Evolutionary conservation across 1,284 basidiomycete species (phyloP).

Genomic region (Leccinum fuscescens): DNA sequence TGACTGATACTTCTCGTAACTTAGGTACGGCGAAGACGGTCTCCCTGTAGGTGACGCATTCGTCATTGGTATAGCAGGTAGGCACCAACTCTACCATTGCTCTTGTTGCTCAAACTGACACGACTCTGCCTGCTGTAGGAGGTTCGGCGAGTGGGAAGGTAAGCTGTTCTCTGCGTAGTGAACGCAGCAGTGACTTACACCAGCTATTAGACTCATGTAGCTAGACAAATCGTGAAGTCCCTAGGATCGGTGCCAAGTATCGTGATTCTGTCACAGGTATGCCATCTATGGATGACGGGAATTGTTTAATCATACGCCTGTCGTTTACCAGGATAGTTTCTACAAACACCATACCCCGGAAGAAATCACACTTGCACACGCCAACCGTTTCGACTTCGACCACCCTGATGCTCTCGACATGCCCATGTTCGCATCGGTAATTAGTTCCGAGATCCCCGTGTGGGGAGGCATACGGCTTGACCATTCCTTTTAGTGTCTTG

Average conservation of each 20-base stretch:
- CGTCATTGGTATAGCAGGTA: constrained; percentile 91
- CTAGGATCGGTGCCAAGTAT: constrained; percentile 86
- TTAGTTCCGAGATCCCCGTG: constrained; percentile 22
- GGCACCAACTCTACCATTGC: constrained; percentile 42
- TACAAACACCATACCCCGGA: constrained; percentile 82
- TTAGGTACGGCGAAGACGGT: constrained; percentile 77
- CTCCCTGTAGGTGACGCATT: constrained; percentile 73
- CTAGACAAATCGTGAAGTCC: constrained; percentile 78
- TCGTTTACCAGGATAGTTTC: constrained; percentile 77
- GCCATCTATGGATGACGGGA: constrained; percentile 5
- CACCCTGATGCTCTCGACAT: constrained; percentile 94
- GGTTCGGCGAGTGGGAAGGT: constrained; percentile 95
- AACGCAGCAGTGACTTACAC: constrained; percentile 14
- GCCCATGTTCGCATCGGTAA: constrained; percentile 77
- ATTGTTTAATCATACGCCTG: neutral
- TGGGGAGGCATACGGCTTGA: neutral
- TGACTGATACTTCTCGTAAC: constrained; percentile 12
- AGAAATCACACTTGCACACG: constrained; percentile 78
- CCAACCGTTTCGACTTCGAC: constrained; percentile 89
- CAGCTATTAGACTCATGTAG: constrained; percentile 78
- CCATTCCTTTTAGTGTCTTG: constrained; percentile 59
- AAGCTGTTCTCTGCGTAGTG: constrained; percentile 14
- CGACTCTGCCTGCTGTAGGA: constrained; percentile 43
- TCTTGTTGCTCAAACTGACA: constrained; percentile 13
- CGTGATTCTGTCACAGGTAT: constrained; percentile 82